Conservation (phyloP, 1,284 basidiomycete genomes). For the Rhodotorula sp. region DNA sequence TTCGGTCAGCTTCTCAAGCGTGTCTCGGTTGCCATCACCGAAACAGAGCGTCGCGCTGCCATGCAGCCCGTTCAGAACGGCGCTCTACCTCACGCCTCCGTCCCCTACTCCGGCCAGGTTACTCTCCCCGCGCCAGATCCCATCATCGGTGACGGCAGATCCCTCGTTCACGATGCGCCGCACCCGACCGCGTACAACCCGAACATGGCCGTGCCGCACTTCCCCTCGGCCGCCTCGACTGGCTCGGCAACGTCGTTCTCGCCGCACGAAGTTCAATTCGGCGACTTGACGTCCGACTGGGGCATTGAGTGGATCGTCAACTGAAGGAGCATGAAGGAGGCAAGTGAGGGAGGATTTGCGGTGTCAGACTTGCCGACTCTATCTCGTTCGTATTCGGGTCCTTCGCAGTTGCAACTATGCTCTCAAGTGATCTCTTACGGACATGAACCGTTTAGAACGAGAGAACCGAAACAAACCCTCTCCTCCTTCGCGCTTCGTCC, state of each 20-base stretch:
- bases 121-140: background rate
- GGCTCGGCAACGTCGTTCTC: background rate
- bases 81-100: background rate
- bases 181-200: background rate
- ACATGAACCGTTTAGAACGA: too few species aligned
- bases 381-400: too few species aligned
- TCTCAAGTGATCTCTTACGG: too few species aligned
- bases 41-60: constrained; percentile 14
- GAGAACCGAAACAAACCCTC: too few species aligned
- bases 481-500: background rate
- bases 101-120: background rate
- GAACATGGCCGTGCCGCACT: background rate
- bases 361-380: too few species aligned
- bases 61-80: too few species aligned
- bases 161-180: background rate
- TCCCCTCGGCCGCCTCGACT: background rate
- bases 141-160: background rate
- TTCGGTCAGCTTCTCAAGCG: constrained; percentile 37
- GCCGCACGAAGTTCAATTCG: constrained; percentile 3
- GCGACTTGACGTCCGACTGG: constrained; percentile 4
- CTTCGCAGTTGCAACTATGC: too few species aligned
- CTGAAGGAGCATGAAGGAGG: background rate
- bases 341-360: background rate
- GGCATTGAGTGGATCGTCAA: constrained; percentile 16
- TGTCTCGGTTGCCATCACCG: constrained; percentile 25